Conservation (phyloP, 164 flowering plant species). For the Chloranthus sessilifolius region DNA sequence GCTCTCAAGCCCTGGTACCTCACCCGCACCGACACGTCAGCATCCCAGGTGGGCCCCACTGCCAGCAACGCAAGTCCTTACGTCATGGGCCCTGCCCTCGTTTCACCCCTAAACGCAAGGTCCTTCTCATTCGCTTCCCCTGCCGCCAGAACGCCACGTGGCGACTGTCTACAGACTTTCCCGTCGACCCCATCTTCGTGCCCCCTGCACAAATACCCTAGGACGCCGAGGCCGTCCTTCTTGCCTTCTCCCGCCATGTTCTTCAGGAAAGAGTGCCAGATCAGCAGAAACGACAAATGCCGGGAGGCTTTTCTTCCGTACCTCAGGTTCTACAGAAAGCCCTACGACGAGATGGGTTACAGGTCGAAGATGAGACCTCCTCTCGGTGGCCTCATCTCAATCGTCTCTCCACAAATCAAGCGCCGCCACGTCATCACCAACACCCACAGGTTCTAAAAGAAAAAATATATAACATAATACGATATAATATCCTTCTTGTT, state of each 20-base stretch:
- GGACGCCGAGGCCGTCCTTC: constrained; percentile 83
- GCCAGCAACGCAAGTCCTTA: constrained; percentile 30
- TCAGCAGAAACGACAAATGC: constrained; percentile 39
- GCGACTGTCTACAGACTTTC: constrained; percentile 23
- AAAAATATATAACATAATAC: constrained; percentile 13
- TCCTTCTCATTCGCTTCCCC: constrained; percentile 94
- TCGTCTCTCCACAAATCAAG: constrained; percentile 63
- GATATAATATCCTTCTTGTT: background rate
- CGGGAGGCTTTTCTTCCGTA: constrained; percentile 64
- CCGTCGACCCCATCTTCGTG: constrained; percentile 73
- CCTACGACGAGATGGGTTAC: constrained; percentile 91
- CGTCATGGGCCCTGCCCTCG: constrained; percentile 52
- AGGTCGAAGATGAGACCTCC: constrained; percentile 98
- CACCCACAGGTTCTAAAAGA: constrained; percentile 62
- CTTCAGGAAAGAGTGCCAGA: constrained; percentile 51
- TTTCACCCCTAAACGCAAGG: constrained; percentile 86
- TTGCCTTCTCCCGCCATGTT: constrained; percentile 83
- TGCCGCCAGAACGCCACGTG: constrained; percentile 43
- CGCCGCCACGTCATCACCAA: constrained; percentile 72
- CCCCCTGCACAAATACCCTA: constrained; percentile 23
- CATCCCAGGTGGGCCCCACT: constrained; percentile 49
- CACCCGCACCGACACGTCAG: constrained; percentile 51
- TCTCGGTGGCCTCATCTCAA: constrained; percentile 91
- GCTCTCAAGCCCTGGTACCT: constrained; percentile 97
- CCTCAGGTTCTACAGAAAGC: constrained; percentile 69